Conservation (phyloP, 2,329 filamentous ascomycete genomes). For the Coniosporium tulheliwenetii region DNA sequence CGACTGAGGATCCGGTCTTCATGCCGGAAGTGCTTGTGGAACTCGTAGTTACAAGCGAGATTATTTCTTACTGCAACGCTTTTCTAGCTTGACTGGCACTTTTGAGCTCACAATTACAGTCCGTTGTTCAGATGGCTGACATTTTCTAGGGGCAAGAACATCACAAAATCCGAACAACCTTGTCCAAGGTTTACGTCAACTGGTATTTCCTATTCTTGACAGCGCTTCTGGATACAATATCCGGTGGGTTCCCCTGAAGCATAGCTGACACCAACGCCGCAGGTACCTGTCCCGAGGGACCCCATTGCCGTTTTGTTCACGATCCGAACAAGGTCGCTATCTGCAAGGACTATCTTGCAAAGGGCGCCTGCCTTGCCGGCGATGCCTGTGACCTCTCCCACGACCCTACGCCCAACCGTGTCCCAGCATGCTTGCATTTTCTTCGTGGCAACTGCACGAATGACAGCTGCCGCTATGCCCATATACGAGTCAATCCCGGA, state of each 20-base stretch:
- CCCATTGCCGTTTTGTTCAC: constrained; percentile 65
- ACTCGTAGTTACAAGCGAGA: no score
- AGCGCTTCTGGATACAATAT: not conserved
- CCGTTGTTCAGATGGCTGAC: no score
- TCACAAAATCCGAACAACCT: constrained; percentile 55
- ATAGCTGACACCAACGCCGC: constrained; percentile 11
- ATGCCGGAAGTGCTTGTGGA: no score
- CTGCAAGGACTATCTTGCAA: constrained; percentile 75
- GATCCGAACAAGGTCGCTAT: constrained; percentile 76
- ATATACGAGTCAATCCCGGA: constrained; percentile 60
- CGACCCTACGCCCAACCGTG: constrained; percentile 66
- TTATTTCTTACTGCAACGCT: no score
- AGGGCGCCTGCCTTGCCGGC: constrained; percentile 61
- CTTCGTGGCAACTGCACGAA: constrained; percentile 83
- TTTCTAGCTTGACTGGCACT: no score
- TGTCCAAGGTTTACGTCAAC: constrained; percentile 46
- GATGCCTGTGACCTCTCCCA: constrained; percentile 82
- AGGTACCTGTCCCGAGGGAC: constrained; percentile 79
- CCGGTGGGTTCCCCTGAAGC: constrained; percentile 2
- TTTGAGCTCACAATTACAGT: no score
- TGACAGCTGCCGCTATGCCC: constrained; percentile 69
- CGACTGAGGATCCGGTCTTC: no score
- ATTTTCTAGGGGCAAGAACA: constrained; percentile 3
- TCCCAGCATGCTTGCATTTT: constrained; percentile 80
- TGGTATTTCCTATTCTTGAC: constrained; percentile 24